phyloP scores from a whole-genome alignment of 2,329 filamentous ascomycete genomes.

The Epichloe gansuensis region DNA sequence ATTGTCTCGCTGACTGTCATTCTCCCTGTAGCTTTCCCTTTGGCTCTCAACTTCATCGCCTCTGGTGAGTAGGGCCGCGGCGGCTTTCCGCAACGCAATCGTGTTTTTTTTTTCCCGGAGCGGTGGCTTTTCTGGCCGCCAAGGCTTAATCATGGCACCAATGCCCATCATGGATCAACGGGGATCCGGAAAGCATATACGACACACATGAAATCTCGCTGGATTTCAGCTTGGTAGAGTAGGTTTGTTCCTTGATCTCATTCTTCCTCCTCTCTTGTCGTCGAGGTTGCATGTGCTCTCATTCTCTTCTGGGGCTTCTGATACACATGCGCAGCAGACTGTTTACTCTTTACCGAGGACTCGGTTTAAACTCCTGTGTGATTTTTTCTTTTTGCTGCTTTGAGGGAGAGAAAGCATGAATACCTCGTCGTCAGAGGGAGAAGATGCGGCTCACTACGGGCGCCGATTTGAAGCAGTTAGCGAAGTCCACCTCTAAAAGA shows the following conservation, averaged over 20 bases:
- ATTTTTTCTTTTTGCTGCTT: background rate
- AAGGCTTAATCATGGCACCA: background rate
- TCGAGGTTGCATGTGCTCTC: background rate
- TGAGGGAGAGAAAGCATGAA: background rate
- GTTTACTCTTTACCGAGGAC: background rate
- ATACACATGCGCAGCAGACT: background rate
- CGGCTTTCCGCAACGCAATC: background rate
- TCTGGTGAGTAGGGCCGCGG: slow-evolving; percentile 63
- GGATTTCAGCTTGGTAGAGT: slow-evolving; percentile 10
- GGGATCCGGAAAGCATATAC: background rate
- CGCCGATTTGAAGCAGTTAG: slow-evolving; percentile 48
- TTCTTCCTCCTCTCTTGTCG: slow-evolving; percentile 16
- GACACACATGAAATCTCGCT: background rate
- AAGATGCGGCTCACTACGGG: slow-evolving; percentile 72
- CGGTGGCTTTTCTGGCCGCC: background rate
- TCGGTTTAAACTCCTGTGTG: too few species aligned
- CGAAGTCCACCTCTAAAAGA: slow-evolving; percentile 36
- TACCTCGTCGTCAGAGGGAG: slow-evolving; percentile 12
- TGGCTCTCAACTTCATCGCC: slow-evolving; percentile 83
- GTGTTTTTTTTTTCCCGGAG: background rate
- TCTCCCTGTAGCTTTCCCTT: slow-evolving; percentile 49
- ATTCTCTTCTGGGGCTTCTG: background rate
- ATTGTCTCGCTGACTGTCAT: slow-evolving; percentile 5
- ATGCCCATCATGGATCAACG: background rate
- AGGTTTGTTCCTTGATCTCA: slow-evolving; percentile 32